Conservation (phyloP, 306 rosid genomes). For the Prunus mume region DNA sequence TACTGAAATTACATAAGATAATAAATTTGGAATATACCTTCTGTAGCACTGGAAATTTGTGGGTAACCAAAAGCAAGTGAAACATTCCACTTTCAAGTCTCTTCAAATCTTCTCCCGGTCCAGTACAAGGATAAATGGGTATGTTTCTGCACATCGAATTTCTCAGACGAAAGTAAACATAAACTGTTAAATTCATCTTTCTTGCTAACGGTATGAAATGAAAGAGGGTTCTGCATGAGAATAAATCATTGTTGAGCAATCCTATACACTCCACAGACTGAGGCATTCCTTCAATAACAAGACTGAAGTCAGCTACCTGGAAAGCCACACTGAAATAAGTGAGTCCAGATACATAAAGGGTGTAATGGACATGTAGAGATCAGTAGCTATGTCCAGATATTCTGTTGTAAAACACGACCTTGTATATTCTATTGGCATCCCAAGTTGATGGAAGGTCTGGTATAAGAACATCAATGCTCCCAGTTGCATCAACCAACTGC, state of each 20-base stretch:
- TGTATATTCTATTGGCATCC: constrained; percentile 51
- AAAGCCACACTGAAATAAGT: constrained; percentile 28
- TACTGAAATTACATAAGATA: constrained; percentile 13
- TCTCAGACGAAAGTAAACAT: constrained; percentile 51
- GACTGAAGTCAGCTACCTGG: constrained; percentile 66
- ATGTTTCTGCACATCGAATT: constrained; percentile 49
- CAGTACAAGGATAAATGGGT: constrained; percentile 34
- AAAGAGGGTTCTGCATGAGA: constrained; percentile 67
- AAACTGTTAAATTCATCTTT: constrained; percentile 35
- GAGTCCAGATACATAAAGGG: constrained; percentile 24
- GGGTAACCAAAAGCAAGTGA: constrained; percentile 65
- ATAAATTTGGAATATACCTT: constrained; percentile 45
- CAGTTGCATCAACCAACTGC: constrained; percentile 84
- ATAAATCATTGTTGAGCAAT: constrained; percentile 33
- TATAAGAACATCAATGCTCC: constrained; percentile 70
- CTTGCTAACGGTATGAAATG: constrained; percentile 36
- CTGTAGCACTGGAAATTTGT: constrained; percentile 63
- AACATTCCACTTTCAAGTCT: constrained; percentile 53
- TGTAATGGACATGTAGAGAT: not conserved
- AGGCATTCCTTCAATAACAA: constrained; percentile 57
- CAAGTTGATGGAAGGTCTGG: constrained; percentile 83
- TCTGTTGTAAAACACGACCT: constrained; percentile 43
- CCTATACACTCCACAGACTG: constrained; percentile 33
- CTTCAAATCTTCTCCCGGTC: constrained; percentile 35
- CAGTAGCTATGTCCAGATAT: not conserved